phyloP scores from a whole-genome alignment of 768 basidiomycete species.

The Leccinum broughii region DNA sequence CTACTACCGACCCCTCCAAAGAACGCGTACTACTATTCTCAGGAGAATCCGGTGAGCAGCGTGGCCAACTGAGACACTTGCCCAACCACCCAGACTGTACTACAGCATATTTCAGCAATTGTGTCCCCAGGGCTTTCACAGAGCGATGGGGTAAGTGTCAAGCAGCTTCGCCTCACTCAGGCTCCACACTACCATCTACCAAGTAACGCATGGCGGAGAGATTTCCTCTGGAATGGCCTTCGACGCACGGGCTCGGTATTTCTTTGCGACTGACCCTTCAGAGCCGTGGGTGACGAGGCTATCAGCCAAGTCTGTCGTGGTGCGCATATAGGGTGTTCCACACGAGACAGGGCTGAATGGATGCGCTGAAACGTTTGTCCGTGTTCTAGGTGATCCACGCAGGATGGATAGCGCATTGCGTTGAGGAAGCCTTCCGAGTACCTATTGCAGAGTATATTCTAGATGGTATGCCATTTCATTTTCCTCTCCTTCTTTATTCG shows the following conservation, averaged over 20 bases:
- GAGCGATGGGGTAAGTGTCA: constrained; percentile 28
- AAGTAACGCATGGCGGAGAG: constrained; percentile 28
- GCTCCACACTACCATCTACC: background rate
- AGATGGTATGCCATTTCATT: constrained; percentile 27
- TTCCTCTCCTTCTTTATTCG: background rate
- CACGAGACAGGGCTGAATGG: background rate
- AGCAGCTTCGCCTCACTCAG: background rate
- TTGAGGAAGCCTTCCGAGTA: constrained; percentile 26
- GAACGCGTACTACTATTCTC: constrained; percentile 15
- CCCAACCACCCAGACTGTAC: background rate
- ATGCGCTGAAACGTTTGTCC: constrained; percentile 5
- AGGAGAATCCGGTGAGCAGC: constrained; percentile 23
- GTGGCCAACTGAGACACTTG: background rate
- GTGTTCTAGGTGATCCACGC: constrained; percentile 30
- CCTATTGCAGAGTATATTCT: constrained; percentile 31
- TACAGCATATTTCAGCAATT: constrained; percentile 31
- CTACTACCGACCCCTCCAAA: background rate
- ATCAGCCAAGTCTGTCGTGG: constrained; percentile 29
- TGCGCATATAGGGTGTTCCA: constrained; percentile 18
- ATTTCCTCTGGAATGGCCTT: constrained; percentile 14
- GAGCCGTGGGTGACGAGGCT: constrained; percentile 31
- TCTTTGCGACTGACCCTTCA: constrained; percentile 29
- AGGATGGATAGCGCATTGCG: constrained; percentile 33
- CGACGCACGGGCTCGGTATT: constrained; percentile 25
- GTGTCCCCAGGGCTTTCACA: constrained; percentile 20